Conservation (phyloP, 345 rosid genomes). For the Arabis hirsuta region DNA sequence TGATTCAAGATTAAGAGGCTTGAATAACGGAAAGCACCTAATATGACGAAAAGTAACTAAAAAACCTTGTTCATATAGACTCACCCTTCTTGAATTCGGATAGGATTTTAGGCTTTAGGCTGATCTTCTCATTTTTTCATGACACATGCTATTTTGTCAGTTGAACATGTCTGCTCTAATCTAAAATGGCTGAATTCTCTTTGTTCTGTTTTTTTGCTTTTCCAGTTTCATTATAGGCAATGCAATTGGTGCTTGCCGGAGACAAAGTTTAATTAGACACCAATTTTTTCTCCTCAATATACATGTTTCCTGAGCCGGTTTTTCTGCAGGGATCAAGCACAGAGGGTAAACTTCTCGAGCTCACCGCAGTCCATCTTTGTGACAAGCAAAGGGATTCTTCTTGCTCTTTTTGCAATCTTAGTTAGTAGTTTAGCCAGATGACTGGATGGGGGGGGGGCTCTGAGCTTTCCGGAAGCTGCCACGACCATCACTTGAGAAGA, state of each 20-base stretch:
- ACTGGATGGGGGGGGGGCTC: not conserved
- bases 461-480: not conserved
- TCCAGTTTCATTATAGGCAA: too few relatives aligned
- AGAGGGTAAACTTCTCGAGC: constrained; percentile 65
- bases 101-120: too few relatives aligned
- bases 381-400: constrained; percentile 44
- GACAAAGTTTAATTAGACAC: not conserved
- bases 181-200: not conserved
- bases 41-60: too few relatives aligned
- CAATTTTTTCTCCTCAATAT: too few relatives aligned
- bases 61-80: too few relatives aligned
- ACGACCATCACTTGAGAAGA: not conserved
- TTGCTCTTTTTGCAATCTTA: constrained; percentile 41
- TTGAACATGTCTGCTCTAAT: not conserved
- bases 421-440: constrained; percentile 45
- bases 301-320: not conserved
- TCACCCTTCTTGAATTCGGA: too few relatives aligned
- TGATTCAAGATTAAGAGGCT: not conserved
- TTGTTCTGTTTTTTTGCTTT: too few relatives aligned
- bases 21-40: not conserved
- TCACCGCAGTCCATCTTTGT: constrained; percentile 38
- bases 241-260: too few relatives aligned
- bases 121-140: too few relatives aligned
- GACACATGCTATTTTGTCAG: not conserved
- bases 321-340: constrained; percentile 74